These are phyloP conservation scores for Amaranthus palmeri DNA, from an alignment of 148 eudicot genomes.

Conservation along the genomic window DNA sequence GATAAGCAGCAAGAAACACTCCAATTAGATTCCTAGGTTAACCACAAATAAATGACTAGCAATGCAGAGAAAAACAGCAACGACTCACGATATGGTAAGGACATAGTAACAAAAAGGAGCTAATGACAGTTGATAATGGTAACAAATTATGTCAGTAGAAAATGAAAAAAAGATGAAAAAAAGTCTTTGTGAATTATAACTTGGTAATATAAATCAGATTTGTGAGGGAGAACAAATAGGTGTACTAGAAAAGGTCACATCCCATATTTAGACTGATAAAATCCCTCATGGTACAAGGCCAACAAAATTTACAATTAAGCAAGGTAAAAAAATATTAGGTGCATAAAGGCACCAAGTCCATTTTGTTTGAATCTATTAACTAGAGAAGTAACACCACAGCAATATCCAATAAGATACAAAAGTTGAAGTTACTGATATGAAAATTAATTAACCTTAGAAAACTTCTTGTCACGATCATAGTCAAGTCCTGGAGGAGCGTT, in stretches of 20 bases:
- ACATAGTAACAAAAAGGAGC: not conserved
- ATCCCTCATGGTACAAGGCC: not conserved
- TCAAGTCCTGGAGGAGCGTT: constrained; percentile 99
- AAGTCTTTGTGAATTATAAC: not conserved
- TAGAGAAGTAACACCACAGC: not conserved
- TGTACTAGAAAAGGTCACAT: not conserved
- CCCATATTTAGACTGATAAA: not conserved
- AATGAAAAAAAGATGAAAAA: not conserved
- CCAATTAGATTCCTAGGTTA: constrained; percentile 20
- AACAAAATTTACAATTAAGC: not conserved
- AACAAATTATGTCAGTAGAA: not conserved
- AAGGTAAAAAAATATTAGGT: not conserved
- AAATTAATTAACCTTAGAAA: constrained; percentile 73
- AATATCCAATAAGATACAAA: not conserved
- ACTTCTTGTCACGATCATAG: constrained; percentile 93
- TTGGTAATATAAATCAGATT: not conserved
- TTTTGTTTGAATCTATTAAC: not conserved
- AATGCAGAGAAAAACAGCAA: not conserved
- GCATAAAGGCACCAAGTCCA: not conserved
- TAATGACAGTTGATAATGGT: not conserved
- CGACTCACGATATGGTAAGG: not conserved
- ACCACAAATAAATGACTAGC: not conserved
- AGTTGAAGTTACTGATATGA: not conserved
- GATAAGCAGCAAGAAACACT: constrained; percentile 28
- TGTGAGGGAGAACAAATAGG: not conserved